Evolutionary conservation across 73 alveolate genomes (phyloP), one percentile per base, ranked within the genome.

Genomic region (Paramecium bursaria): DNA sequence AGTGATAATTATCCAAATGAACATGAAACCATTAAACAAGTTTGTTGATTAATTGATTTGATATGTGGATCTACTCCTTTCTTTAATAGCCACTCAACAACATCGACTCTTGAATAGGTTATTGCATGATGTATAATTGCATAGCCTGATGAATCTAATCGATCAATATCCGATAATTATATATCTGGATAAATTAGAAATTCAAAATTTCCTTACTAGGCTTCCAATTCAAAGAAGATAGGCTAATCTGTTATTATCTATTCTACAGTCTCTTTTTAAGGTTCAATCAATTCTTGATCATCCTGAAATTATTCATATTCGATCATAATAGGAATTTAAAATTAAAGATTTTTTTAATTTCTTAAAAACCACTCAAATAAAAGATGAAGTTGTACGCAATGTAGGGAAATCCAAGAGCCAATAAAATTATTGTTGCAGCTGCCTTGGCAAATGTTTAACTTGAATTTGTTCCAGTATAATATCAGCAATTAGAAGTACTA

Each of bases 391-490:
- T 80, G 22, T 52, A 19, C 52, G 75, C 90, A 19, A 87, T 47
- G 46, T 39, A 30, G 49, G 93, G 93, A 25, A 57, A 87, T 67
- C 87, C 82, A 17, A 85, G 86, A 87, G 93, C 88, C 35, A 87
- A 87, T 88, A 87, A 85, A 67, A 60, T 87, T 48, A 74, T 85
- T 31, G 82, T 75, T 54, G 57, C 76, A 26, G 89, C 89, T 11
- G 31, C 35, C 22, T 57, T 79, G 22, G 82, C 82, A 25, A 73
- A 73, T 46, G 85, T 79, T 19, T 47, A 79, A 33, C 46, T 79
- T 17, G 74, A 54, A n/a, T 44, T 30, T 33, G 52, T 35, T 31
- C 89, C 30, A 49, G 75, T 90, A 29, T 74, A 61, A 17, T 80
- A 55, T 29, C 53, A 23, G 17, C 67, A 75, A 67, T 73, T 74